phyloP scores from a whole-genome alignment of 2,329 filamentous ascomycete species.

The Penicillium sp. region DNA sequence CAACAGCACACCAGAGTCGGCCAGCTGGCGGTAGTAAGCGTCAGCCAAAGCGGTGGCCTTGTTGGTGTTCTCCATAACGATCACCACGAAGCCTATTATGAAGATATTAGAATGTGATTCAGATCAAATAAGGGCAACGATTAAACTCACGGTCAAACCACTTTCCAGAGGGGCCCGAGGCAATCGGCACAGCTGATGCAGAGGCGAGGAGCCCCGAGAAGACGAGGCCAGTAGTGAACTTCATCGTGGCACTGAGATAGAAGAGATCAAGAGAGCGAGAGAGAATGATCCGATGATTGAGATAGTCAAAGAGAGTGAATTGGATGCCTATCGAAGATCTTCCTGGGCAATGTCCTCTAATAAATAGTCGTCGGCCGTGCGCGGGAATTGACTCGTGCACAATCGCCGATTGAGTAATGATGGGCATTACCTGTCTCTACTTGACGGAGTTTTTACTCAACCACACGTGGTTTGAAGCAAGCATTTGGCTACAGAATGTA shows the following conservation, averaged over 20 bases:
- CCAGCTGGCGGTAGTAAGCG: conserved; percentile 17
- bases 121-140: too few species aligned
- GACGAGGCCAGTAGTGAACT: conserved; percentile 1
- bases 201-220: conserved; percentile 7
- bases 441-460: background rate
- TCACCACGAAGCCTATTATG: conserved; percentile 13
- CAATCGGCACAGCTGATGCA: conserved; percentile 6
- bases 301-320: background rate
- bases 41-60: conserved; percentile 20
- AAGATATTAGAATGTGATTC: background rate
- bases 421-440: background rate
- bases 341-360: background rate
- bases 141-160: background rate
- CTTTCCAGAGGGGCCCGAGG: background rate
- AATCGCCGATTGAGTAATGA: background rate
- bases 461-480: background rate
- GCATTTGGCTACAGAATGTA: background rate
- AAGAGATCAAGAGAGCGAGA: background rate
- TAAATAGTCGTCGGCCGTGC: background rate
- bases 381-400: background rate
- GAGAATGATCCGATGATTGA: background rate
- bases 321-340: background rate
- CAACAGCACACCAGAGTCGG: conserved; percentile 18
- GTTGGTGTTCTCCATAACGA: conserved; percentile 26
- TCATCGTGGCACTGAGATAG: background rate